These are phyloP conservation scores for Globisporangium canariense DNA, from an alignment of 352 stramenopile species.

Conservation along the genomic window DNA sequence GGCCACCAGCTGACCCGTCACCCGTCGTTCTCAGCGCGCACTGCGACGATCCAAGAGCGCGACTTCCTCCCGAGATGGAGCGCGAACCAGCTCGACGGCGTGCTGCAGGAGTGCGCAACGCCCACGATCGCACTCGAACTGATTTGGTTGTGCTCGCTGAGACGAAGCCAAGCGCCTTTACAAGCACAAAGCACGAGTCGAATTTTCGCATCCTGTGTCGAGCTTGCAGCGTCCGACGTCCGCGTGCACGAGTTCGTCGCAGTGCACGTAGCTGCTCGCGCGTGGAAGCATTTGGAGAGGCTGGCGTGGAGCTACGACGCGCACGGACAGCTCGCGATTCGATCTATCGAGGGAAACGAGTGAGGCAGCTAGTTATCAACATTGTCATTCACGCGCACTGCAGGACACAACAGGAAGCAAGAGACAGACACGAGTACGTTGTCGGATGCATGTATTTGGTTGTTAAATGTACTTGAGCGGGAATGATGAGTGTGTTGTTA, in stretches of 20 bases:
- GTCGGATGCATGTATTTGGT: not conserved
- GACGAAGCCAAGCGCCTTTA: not conserved
- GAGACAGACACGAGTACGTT: not conserved
- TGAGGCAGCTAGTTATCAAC: too few species aligned
- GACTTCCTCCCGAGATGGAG: conserved; percentile 6
- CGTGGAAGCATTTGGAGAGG: conserved; percentile 15
- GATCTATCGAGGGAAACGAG: not conserved
- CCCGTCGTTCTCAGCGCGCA: conserved; percentile 4
- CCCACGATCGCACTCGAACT: conserved; percentile 6
- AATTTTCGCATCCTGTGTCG: not conserved
- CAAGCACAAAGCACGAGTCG: not conserved
- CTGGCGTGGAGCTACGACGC: conserved; percentile 13
- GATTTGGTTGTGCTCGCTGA: not conserved
- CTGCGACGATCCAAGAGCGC: not conserved
- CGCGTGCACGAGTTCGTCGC: conserved; percentile 16
- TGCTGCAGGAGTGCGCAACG: conserved; percentile 6
- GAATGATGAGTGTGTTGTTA: not conserved
- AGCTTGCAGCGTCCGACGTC: not conserved
- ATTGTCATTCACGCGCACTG: too few species aligned
- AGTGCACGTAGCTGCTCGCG: conserved; percentile 14
- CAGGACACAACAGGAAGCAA: too few species aligned
- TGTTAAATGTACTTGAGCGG: conserved; percentile 8
- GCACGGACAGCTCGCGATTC: not conserved
- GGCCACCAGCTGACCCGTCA: not conserved
- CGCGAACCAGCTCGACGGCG: conserved; percentile 1